phyloP scores from a whole-genome alignment of 1,139 yeast species.

The Kodamaea suecica region DNA sequence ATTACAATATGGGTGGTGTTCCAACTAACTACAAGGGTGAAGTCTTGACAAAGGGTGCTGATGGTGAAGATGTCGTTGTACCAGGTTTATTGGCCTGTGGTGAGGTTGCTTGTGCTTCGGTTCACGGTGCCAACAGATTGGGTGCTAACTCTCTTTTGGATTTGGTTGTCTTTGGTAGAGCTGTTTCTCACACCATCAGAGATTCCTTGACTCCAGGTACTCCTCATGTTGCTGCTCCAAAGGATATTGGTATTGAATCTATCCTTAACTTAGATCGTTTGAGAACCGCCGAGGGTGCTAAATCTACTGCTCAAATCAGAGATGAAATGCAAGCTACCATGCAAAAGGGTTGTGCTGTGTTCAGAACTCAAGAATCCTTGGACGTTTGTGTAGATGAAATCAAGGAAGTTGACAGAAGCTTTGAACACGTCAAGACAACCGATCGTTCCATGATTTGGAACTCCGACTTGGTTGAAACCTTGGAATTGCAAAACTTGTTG shows the following conservation, averaged over 20 bases:
- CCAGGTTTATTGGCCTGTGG: slow-evolving; percentile 98
- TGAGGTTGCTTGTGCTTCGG: slow-evolving; percentile 99
- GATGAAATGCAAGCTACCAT: slow-evolving; percentile 89
- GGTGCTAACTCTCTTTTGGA: slow-evolving; percentile 99
- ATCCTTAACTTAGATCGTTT: slow-evolving; percentile 86
- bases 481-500: slow-evolving; percentile 93
- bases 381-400: slow-evolving; percentile 89
- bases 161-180: slow-evolving; percentile 97
- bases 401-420: slow-evolving; percentile 68
- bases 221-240: slow-evolving; percentile 73
- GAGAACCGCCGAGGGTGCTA: slow-evolving; percentile 82
- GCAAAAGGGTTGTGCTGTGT: slow-evolving; percentile 97
- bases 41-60: slow-evolving; percentile 76
- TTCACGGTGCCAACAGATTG: slow-evolving; percentile 98
- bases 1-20: slow-evolving; percentile 99
- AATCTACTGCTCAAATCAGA: slow-evolving; percentile 85
- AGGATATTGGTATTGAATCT: slow-evolving; percentile 85
- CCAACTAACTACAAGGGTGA: slow-evolving; percentile 98
- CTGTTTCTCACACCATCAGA: slow-evolving; percentile 88
- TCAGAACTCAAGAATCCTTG: slow-evolving; percentile 89
- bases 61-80: slow-evolving; percentile 88
- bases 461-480: slow-evolving; percentile 92
- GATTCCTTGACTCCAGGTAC: slow-evolving; percentile 84
- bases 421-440: slow-evolving; percentile 70
- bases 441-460: slow-evolving; percentile 99